These are phyloP conservation scores for Fomitiporia mediterranea DNA, from an alignment of 1,284 basidiomycete genomes.

Conservation along the genomic window DNA sequence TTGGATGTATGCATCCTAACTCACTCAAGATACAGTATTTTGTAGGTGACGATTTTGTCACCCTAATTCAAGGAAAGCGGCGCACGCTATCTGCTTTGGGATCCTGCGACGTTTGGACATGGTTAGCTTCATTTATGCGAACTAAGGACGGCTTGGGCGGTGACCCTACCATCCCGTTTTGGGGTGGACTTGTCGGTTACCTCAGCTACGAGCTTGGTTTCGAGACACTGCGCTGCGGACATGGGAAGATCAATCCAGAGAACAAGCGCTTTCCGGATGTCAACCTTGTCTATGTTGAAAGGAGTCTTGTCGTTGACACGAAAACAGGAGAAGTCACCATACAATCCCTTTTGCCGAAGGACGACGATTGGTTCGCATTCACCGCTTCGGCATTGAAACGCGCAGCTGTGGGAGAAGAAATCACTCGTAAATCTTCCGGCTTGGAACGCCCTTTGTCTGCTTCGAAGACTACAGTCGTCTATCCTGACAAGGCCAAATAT, in stretches of 20 bases:
- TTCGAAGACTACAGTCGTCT: neutral
- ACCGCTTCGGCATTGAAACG: constrained; percentile 31
- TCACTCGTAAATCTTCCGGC: constrained; percentile 16
- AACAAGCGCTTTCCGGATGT: constrained; percentile 54
- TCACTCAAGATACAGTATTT: constrained; percentile 55
- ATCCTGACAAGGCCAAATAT: constrained; percentile 58
- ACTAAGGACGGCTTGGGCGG: constrained; percentile 43
- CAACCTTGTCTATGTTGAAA: constrained; percentile 68
- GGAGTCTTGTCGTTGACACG: constrained; percentile 66
- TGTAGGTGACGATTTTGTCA: constrained; percentile 45
- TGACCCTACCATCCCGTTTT: constrained; percentile 55
- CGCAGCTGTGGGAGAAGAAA: constrained; percentile 11
- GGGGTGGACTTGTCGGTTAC: constrained; percentile 72
- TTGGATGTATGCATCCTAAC: constrained; percentile 49
- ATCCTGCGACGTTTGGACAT: constrained; percentile 58
- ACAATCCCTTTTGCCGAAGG: constrained; percentile 59
- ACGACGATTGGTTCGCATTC: constrained; percentile 52
- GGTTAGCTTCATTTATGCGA: constrained; percentile 66
- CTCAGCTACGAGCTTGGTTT: constrained; percentile 76
- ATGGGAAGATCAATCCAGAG: constrained; percentile 19
- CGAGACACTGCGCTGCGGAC: constrained; percentile 36
- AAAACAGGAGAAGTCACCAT: constrained; percentile 45
- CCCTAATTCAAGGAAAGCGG: constrained; percentile 21
- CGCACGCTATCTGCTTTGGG: constrained; percentile 31
- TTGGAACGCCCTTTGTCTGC: constrained; percentile 28